phyloP scores from a whole-genome alignment of 257 asterid genomes.

The Plantago elongata region DNA sequence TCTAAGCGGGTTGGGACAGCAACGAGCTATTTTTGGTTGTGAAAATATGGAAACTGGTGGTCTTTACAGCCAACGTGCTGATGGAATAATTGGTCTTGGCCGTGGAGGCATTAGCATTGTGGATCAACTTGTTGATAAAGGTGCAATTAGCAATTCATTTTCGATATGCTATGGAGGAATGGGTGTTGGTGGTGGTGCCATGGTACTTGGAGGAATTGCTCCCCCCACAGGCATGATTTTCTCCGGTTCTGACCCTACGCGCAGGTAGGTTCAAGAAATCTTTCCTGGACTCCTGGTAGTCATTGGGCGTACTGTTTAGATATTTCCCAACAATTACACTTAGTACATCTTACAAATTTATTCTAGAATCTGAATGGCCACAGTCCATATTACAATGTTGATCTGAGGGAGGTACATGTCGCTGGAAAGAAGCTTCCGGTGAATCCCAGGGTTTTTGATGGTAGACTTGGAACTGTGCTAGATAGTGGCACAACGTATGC shows the following conservation, averaged over 20 bases:
- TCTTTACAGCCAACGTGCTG: constrained; percentile 89
- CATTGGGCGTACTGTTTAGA: constrained; percentile 45
- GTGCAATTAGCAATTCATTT: constrained; percentile 83
- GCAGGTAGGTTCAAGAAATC: constrained; percentile 68
- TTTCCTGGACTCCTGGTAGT: constrained; percentile 28
- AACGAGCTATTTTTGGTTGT: constrained; percentile 90
- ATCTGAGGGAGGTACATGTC: constrained; percentile 90
- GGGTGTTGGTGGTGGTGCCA: constrained; percentile 94
- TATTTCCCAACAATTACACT: constrained; percentile 73
- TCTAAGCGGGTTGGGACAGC: constrained; percentile 77
- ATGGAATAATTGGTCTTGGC: constrained; percentile 98
- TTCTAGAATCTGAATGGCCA: constrained; percentile 98
- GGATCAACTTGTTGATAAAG: constrained; percentile 88
- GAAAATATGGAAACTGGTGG: constrained; percentile 89
- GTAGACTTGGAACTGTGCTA: constrained; percentile 81
- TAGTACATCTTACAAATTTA: constrained; percentile 90
- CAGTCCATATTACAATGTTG: constrained; percentile 98
- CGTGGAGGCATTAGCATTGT: constrained; percentile 95
- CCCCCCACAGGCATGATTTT: constrained; percentile 75
- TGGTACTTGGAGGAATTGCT: constrained; percentile 91
- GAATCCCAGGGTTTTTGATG: constrained; percentile 66
- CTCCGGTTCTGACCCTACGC: constrained; percentile 73
- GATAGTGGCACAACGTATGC: constrained; percentile 99
- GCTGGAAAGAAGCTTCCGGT: constrained; percentile 86
- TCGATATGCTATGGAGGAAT: constrained; percentile 96